Percentiles rank a stretch among this genome's conserved stretches.
These are phyloP conservation scores for Zymoseptoria ardabiliae DNA, from an alignment of 2,329 filamentous ascomycete species.

Conservation along the genomic window DNA sequence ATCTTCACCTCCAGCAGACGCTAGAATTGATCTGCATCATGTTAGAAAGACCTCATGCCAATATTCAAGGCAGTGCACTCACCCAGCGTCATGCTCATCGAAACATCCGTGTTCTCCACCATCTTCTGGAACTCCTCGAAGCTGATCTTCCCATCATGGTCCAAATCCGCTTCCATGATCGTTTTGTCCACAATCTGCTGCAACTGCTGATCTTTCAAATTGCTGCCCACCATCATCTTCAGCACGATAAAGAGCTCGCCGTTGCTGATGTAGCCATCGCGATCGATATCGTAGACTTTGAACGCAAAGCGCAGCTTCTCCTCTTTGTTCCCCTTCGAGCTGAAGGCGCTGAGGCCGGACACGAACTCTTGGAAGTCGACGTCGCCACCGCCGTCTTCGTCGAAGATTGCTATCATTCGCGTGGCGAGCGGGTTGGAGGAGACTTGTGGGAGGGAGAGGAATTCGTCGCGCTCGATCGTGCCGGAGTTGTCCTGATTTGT, in stretches of 20 bases:
- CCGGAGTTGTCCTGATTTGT: slow-evolving; percentile 78
- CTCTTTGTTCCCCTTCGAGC: slow-evolving; percentile 96
- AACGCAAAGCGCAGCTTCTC: slow-evolving; percentile 97
- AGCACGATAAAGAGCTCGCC: slow-evolving; percentile 98
- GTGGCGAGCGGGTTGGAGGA: slow-evolving; percentile 96
- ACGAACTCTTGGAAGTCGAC: slow-evolving; percentile 99
- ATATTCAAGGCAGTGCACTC: slow-evolving; percentile 25
- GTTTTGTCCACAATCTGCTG: slow-evolving; percentile 99
- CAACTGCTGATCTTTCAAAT: slow-evolving; percentile 96
- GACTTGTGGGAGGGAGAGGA: slow-evolving; percentile 92
- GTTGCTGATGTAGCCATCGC: slow-evolving; percentile 97
- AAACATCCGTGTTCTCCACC: slow-evolving; percentile 85
- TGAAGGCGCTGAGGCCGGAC: slow-evolving; percentile 88
- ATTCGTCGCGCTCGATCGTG: slow-evolving; percentile 97
- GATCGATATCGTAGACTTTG: slow-evolving; percentile 99
- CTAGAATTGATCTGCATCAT: slow-evolving; percentile 16
- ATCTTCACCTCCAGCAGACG: background rate
- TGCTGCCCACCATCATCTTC: slow-evolving; percentile 99
- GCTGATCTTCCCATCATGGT: slow-evolving; percentile 95
- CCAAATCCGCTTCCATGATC: slow-evolving; percentile 97
- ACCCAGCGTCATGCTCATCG: slow-evolving; percentile 62
- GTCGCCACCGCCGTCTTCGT: slow-evolving; percentile 94
- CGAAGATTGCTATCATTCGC: slow-evolving; percentile 98
- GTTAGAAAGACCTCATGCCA: background rate
- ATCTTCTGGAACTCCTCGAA: slow-evolving; percentile 99